Percentiles rank a stretch among this genome's conserved stretches.
Evolutionary conservation across 176 grass and related monocot species (phyloP).

Genomic region (Carex littledalei): DNA sequence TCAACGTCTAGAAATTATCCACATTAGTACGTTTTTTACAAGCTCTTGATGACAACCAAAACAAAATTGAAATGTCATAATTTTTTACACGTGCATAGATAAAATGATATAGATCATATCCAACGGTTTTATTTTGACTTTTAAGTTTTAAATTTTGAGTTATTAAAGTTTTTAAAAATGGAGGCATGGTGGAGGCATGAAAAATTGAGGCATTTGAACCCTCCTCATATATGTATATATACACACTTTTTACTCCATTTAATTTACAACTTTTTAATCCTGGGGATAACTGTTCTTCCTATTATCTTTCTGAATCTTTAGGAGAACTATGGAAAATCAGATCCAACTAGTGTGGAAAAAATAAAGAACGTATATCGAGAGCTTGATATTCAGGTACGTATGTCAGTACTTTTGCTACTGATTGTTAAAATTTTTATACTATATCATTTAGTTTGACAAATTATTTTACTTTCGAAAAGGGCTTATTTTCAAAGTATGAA

Average conservation of each 20-base stretch:
- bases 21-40: too few relatives aligned
- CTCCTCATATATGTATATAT: too few relatives aligned
- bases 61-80: too few relatives aligned
- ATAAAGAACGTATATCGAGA: slow-evolving; percentile 65
- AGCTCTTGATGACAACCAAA: too few relatives aligned
- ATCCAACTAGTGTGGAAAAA: slow-evolving; percentile 44
- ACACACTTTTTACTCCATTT: not conserved
- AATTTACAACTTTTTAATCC: not conserved
- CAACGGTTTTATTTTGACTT: too few relatives aligned
- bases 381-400: slow-evolving; percentile 51
- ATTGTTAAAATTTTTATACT: not conserved
- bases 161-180: too few relatives aligned
- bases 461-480: slow-evolving; percentile 21
- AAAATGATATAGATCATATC: too few relatives aligned
- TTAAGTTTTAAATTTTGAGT: too few relatives aligned
- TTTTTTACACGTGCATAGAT: too few relatives aligned
- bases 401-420: not conserved
- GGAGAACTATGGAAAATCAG: slow-evolving; percentile 70
- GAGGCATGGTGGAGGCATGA: too few relatives aligned
- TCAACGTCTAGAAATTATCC: too few relatives aligned
- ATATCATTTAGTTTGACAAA: not conserved
- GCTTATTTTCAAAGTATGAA: slow-evolving; percentile 40
- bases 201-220: too few relatives aligned
- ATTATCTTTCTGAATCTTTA: slow-evolving; percentile 7
- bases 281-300: not conserved